phyloP scores from a whole-genome alignment of 257 asterid genomes.

The Nicotiana attenuata region DNA sequence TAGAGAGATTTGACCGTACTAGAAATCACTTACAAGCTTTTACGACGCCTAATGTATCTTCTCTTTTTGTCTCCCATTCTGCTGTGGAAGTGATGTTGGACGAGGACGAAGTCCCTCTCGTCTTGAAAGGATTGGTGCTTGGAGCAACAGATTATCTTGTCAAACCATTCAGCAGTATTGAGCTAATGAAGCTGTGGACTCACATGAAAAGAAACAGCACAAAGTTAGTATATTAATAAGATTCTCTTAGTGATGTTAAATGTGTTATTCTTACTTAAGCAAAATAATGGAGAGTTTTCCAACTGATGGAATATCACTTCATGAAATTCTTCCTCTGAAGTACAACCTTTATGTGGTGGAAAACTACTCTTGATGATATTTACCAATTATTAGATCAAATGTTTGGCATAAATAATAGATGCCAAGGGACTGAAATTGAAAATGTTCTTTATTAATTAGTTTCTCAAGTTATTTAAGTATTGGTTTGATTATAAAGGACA shows the following conservation, averaged over 20 bases:
- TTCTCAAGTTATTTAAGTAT: too few species aligned
- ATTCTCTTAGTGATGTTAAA: background rate
- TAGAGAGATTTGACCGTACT: too few species aligned
- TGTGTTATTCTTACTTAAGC: background rate
- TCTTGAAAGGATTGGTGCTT: conserved; percentile 49
- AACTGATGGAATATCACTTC: background rate
- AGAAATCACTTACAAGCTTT: background rate
- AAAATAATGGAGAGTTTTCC: background rate
- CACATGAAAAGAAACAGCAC: background rate
- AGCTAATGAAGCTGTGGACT: conserved; percentile 31
- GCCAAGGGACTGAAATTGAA: background rate
- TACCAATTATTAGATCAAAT: background rate
- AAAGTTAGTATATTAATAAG: background rate
- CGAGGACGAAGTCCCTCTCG: conserved; percentile 41
- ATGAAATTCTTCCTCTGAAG: background rate
- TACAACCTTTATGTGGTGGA: background rate
- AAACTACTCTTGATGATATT: background rate
- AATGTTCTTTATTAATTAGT: background rate
- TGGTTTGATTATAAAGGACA: background rate
- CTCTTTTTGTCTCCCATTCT: background rate
- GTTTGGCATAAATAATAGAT: background rate
- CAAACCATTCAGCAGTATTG: conserved; percentile 50
- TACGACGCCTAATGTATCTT: background rate
- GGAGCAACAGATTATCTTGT: conserved; percentile 73
- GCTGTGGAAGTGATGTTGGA: conserved; percentile 37